Evolutionary conservation across 2,329 filamentous ascomycete genomes (phyloP).

Genomic region (Stagonosporopsis vannaccii): DNA sequence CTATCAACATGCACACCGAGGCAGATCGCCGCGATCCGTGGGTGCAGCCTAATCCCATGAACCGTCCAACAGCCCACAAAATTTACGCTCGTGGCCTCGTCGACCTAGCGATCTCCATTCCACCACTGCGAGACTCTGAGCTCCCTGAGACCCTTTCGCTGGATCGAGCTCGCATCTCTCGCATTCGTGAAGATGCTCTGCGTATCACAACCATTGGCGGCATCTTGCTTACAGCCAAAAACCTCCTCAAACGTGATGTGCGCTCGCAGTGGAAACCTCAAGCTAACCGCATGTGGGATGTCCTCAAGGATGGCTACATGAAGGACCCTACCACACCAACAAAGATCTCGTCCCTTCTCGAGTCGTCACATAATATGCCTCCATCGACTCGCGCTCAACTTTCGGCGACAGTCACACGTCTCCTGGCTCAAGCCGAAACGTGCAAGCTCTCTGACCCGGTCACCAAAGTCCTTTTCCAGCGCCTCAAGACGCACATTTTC

Average conservation of each 20-base stretch:
- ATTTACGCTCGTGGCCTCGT: conserved; percentile 80
- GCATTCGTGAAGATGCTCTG: conserved; percentile 64
- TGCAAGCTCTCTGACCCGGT: conserved; percentile 66
- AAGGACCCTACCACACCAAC: conserved; percentile 59
- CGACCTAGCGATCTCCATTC: conserved; percentile 74
- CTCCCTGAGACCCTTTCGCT: conserved; percentile 78
- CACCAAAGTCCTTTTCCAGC: conserved; percentile 71
- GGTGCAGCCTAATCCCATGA: conserved; percentile 62
- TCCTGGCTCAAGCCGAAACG: conserved; percentile 60
- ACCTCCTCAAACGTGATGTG: conserved; percentile 81
- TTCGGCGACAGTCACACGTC: conserved; percentile 55
- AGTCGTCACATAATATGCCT: conserved; percentile 59
- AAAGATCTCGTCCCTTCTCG: conserved; percentile 58
- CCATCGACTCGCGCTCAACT: conserved; percentile 55
- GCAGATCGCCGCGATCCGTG: conserved; percentile 72
- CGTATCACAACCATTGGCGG: conserved; percentile 76
- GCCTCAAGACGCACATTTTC: conserved; percentile 72
- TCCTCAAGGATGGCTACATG: conserved; percentile 68
- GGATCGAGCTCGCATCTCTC: conserved; percentile 69
- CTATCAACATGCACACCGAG: conserved; percentile 70
- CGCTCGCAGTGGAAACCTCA: conserved; percentile 79
- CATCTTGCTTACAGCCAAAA: conserved; percentile 81
- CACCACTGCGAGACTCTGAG: conserved; percentile 60
- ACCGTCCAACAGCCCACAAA: conserved; percentile 70
- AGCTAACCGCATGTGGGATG: conserved; percentile 72